Conservation (phyloP, 2,329 filamentous ascomycete genomes). For the Diaporthe sp. region DNA sequence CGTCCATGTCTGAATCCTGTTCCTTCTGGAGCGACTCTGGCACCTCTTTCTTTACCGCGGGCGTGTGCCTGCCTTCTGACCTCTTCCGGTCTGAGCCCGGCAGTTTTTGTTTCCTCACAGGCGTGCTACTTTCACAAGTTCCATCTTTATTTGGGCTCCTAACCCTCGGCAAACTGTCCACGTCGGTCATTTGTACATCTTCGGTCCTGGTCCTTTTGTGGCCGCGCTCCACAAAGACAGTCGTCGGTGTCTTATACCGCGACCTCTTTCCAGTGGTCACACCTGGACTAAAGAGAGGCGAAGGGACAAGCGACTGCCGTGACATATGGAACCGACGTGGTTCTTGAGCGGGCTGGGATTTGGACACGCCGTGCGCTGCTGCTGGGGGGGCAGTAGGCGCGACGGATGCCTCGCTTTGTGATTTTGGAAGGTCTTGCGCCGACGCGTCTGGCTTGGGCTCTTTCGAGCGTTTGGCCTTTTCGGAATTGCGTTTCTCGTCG, state of each 20-base stretch:
- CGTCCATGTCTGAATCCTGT: constrained; percentile 61
- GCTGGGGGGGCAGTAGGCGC: not conserved
- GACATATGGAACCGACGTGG: constrained; percentile 71
- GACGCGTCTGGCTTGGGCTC: not conserved
- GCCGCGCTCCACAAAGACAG: constrained; percentile 70
- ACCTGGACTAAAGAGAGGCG: constrained; percentile 48
- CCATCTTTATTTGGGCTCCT: constrained; percentile 33
- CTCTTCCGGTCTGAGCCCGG: constrained; percentile 50
- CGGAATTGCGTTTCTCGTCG: constrained; percentile 49
- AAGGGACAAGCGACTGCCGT: constrained; percentile 58
- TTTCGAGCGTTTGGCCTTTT: constrained; percentile 43
- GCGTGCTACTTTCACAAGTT: constrained; percentile 45
- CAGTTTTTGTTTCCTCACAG: constrained; percentile 51
- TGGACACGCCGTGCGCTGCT: constrained; percentile 30
- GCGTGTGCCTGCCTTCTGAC: constrained; percentile 42
- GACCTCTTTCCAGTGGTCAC: constrained; percentile 56
- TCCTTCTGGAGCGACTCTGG: constrained; percentile 52
- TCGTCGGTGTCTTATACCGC: constrained; percentile 54
- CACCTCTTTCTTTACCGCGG: constrained; percentile 44
- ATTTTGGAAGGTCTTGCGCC: not conserved
- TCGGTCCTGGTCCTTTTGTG: constrained; percentile 49
- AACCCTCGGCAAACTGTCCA: not conserved
- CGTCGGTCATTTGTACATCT: constrained; percentile 38
- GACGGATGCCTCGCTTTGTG: not conserved
- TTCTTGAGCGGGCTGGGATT: constrained; percentile 47